Evolutionary conservation across 495 filamentous ascomycete species (phyloP), one percentile per base, ranked within the genome.

Genomic region (Penicillium angulare): DNA sequence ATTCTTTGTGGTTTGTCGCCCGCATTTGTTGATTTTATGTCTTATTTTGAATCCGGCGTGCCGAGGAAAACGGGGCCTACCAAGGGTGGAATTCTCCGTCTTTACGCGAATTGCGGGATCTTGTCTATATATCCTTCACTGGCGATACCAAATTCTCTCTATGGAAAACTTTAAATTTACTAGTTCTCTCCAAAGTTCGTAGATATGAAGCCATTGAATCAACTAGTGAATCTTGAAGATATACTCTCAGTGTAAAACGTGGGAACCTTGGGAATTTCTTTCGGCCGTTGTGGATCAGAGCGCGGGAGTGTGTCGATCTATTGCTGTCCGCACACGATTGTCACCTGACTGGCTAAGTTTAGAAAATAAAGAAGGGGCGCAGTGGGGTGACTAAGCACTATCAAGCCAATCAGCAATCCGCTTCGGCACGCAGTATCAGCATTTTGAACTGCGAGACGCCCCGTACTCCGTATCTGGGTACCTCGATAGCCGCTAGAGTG

Each of bases 41-140:
- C 22, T 52, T 17, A 47, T 59, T 54, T 44, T 61, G 56, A 38
- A 53, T 46, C 43, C 49, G 55, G 55, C 48, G 55, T 57, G 54
- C 50, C 40, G 48, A 44, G 43, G 50, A 45, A 43, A 52, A 50
- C 35, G 53, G 57, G 53, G 60, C 45, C 47, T 31, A 39, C 27
- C 38, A 46, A 29, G 55, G 49, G 52, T 53, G 48, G 50, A 44
- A 21, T 50, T 47, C 13, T 49, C 39, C 21, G 49, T 39, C 44
- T 36, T 49, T 43, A 22, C 27, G 24, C 40, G 23, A 23, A 33
- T 39, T 23, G 38, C 33, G 39, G 48, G 38, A 56, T 48, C 49
- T 39, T 63, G 57, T 60, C 44, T 52, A 57, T 57, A 63, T 60
- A 60, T 48, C 46, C 47, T 49, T 55, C 31, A 29, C 18, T 44